phyloP scores from a whole-genome alignment of 495 filamentous ascomycete genomes.

The Hypoxylon fuscum region DNA sequence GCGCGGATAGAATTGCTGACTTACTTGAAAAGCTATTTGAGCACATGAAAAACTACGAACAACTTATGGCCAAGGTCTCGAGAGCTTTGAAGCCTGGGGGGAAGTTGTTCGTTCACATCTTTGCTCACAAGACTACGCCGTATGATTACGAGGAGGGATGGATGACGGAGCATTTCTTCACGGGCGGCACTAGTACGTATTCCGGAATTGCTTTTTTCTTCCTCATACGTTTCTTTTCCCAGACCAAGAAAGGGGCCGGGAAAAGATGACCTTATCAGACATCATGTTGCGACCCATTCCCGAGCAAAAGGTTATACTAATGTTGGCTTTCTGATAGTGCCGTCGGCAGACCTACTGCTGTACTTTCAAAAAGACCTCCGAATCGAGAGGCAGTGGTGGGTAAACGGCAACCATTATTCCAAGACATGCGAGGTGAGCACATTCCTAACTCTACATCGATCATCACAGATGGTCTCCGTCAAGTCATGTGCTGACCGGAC shows the following conservation, averaged over 20 bases:
- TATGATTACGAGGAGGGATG: constrained; percentile 76
- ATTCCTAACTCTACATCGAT: no score
- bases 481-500: constrained; percentile 33
- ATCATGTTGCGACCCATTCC: no score
- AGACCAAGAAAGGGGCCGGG: no score
- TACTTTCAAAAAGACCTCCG: constrained; percentile 71
- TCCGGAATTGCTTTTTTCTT: no score
- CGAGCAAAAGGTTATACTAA: no score
- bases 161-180: constrained; percentile 77
- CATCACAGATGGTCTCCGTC: no score
- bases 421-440: constrained; percentile 68
- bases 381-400: constrained; percentile 70
- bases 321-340: constrained; percentile 51
- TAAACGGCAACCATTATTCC: constrained; percentile 70
- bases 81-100: constrained; percentile 65
- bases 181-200: constrained; percentile 66
- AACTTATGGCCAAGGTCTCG: constrained; percentile 67
- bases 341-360: constrained; percentile 68
- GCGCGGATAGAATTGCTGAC: background rate
- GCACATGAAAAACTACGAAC: constrained; percentile 78
- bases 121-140: constrained; percentile 66
- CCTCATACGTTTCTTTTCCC: no score
- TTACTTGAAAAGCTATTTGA: constrained; percentile 62
- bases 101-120: constrained; percentile 72
- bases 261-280: no score